Base-by-base conservation (phyloP, 257 asterid genomes). In the Cordia subcordata region DNA sequence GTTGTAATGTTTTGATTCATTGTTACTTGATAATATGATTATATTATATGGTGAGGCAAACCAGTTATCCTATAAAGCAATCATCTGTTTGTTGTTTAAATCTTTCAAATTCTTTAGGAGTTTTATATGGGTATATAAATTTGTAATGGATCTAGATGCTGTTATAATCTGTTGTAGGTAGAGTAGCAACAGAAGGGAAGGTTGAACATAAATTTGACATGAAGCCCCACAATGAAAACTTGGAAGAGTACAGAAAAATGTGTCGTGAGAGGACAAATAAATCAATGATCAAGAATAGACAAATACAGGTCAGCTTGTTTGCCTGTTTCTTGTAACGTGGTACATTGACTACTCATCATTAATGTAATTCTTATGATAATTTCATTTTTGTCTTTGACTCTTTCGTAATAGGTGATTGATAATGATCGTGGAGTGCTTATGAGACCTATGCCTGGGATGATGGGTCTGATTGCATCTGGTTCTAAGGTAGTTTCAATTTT, bases 261-360 rank as follows among this genome's bases (percentile, higher is more conserved):
- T 92, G 99, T 49, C 85, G 96, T 65, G 99, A 92, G 66, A 88
- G 99, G 72, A 92, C 99, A 57, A 88, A 81, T 61, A 88, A 84
- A 63, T 88, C 96, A 21, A 86, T 86, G 95, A 65, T 88, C 55
- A 92, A 88, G 84, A 83, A 73, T 71, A 82, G 99, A 53, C 96
- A 92, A 83, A 79, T 88, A 63, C 97, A 86, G 87, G 99, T 82
- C 56, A 33, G 33, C 39, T 13, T 53, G 52, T 27, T 19, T 10
- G 53, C 39, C 50, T 27, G n/a, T 18, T 22, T 33, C 61, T 5
- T 16, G 11, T 33, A 5, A 32, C 53, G 37, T 72, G 40, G 55
- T 10, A 40, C 46, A 55, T 15, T 46, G 13, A 1, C 40, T 8
- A 15, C 18, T 62, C 32, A 61, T 51, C 5, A 61, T 58, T 55